These are phyloP conservation scores for Neopestalotiopsis clavispora DNA, from an alignment of 2,329 filamentous ascomycete genomes.

Conservation along the genomic window DNA sequence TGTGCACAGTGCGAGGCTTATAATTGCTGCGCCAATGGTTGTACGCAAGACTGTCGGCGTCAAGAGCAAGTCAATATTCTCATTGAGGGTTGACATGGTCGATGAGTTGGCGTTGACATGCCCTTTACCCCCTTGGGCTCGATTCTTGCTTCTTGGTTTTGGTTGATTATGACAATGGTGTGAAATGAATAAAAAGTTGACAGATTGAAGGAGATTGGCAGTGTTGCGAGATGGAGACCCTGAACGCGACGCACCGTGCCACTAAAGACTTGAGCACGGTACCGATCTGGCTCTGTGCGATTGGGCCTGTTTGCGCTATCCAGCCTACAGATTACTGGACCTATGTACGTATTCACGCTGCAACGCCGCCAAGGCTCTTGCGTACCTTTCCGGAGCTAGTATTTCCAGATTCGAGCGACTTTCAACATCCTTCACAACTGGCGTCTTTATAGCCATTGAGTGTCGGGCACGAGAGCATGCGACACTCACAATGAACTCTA, in stretches of 20 bases:
- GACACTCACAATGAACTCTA: slow-evolving; percentile 30
- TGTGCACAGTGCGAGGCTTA: slow-evolving; percentile 11
- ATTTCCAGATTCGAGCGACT: slow-evolving; percentile 4
- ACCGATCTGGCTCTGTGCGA: neutral
- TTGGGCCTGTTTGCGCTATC: neutral
- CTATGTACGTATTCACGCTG: too few species aligned
- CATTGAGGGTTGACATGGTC: slow-evolving; percentile 6
- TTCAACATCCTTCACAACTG: neutral
- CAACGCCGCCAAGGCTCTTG: neutral
- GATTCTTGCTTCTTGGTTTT: neutral
- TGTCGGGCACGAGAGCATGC: slow-evolving; percentile 31
- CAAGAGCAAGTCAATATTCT: slow-evolving; percentile 11
- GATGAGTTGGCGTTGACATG: neutral
- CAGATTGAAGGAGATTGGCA: neutral
- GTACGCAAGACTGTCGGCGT: slow-evolving; percentile 5
- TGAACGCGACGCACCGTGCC: neutral
- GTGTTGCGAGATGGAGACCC: neutral
- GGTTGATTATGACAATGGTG: neutral
- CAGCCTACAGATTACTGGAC: too few species aligned
- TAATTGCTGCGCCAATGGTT: neutral
- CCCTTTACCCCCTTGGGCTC: neutral
- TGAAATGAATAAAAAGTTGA: neutral
- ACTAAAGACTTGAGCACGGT: neutral
- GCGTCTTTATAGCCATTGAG: slow-evolving; percentile 30
- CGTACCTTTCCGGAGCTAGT: neutral